Evolutionary conservation across 1,284 basidiomycete species (phyloP).

Genomic region (Moesziomyces sp.): DNA sequence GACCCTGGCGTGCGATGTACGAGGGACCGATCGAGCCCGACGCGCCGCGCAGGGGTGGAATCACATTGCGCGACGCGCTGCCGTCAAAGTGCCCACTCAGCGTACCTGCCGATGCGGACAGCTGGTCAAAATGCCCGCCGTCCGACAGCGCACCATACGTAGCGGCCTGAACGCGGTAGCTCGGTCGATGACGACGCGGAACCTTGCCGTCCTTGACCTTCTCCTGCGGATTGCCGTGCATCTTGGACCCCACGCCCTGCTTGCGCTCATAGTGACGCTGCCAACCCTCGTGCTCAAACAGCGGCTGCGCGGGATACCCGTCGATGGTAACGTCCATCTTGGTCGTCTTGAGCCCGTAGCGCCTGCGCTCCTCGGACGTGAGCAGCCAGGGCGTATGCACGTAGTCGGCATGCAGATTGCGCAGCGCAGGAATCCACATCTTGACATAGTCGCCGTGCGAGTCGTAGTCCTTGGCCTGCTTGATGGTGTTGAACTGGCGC

Average conservation of each 20-base stretch:
- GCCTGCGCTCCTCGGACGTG: slow-evolving; percentile 47
- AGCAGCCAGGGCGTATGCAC: slow-evolving; percentile 65
- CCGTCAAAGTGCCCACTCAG: slow-evolving; percentile 5
- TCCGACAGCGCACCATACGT: slow-evolving; percentile 39
- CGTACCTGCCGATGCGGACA: slow-evolving; percentile 37
- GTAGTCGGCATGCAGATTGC: slow-evolving; percentile 65
- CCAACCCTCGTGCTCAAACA: slow-evolving; percentile 60
- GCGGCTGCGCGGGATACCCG: slow-evolving; percentile 51
- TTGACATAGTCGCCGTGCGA: slow-evolving; percentile 71
- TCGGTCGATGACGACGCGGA: slow-evolving; percentile 47
- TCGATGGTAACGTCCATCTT: slow-evolving; percentile 57
- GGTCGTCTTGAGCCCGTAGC: slow-evolving; percentile 59
- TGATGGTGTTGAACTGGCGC: slow-evolving; percentile 73
- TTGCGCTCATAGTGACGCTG: slow-evolving; percentile 59
- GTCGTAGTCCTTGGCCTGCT: slow-evolving; percentile 73
- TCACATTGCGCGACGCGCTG: slow-evolving; percentile 27
- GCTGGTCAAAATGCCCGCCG: slow-evolving; percentile 23
- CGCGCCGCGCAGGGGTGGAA: slow-evolving; percentile 34
- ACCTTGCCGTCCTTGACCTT: slow-evolving; percentile 62
- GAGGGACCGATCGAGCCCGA: slow-evolving; percentile 37
- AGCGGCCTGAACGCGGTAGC: slow-evolving; percentile 24
- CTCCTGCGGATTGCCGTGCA: slow-evolving; percentile 63
- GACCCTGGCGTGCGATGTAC: slow-evolving; percentile 17
- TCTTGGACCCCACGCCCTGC: slow-evolving; percentile 59
- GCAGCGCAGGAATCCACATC: slow-evolving; percentile 71